Evolutionary conservation across 2,329 filamentous ascomycete genomes (phyloP).

Genomic region (Penicillium sp.): DNA sequence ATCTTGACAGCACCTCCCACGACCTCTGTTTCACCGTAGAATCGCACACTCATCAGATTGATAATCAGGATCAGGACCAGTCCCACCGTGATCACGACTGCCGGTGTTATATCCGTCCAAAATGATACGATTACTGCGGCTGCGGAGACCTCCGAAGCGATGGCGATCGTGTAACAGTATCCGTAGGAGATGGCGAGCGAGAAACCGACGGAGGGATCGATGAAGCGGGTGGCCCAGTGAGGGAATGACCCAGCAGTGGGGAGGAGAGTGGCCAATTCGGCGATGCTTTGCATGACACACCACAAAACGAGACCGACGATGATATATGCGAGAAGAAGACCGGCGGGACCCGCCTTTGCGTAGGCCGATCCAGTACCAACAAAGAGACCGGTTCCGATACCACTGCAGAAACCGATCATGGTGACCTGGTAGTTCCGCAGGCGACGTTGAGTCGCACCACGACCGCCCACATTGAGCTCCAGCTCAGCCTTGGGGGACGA

Average conservation of each 20-base stretch:
- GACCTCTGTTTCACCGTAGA: slow-evolving; percentile 31
- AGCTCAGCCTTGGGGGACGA: slow-evolving; percentile 20
- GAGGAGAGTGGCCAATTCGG: slow-evolving; percentile 83
- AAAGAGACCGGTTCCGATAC: slow-evolving; percentile 68
- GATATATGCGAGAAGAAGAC: slow-evolving; percentile 58
- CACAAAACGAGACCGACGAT: slow-evolving; percentile 72
- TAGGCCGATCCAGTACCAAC: slow-evolving; percentile 71
- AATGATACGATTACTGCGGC: slow-evolving; percentile 79
- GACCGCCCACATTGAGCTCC: slow-evolving; percentile 30
- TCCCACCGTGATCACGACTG: slow-evolving; percentile 59
- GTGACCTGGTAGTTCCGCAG: slow-evolving; percentile 30
- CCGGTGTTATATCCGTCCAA: slow-evolving; percentile 62
- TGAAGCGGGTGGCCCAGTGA: slow-evolving; percentile 80
- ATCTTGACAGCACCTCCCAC: slow-evolving; percentile 28
- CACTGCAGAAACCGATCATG: slow-evolving; percentile 31
- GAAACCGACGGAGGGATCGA: slow-evolving; percentile 88
- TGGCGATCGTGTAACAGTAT: slow-evolving; percentile 77
- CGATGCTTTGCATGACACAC: slow-evolving; percentile 82
- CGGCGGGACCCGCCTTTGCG: slow-evolving; percentile 65
- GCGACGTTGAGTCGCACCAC: slow-evolving; percentile 29
- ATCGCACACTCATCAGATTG: slow-evolving; percentile 28
- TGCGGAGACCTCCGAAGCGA: slow-evolving; percentile 70
- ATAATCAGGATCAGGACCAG: slow-evolving; percentile 26
- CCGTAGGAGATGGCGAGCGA: slow-evolving; percentile 72
- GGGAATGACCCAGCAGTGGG: slow-evolving; percentile 88